phyloP scores from a whole-genome alignment of 257 asterid genomes.

The Solanum neorickii region DNA sequence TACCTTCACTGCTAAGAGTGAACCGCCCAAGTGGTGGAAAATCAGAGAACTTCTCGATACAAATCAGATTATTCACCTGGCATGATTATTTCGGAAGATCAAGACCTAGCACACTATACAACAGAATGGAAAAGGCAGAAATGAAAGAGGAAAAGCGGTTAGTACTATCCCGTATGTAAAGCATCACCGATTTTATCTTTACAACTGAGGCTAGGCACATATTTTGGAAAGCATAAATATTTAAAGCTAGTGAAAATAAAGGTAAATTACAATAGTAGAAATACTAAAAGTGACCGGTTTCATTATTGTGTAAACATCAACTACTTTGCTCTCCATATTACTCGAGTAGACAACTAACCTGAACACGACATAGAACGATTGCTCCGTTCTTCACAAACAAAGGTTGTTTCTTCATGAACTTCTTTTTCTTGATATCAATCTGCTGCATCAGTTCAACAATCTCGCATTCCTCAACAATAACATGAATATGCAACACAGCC shows the following conservation, averaged over 20 bases:
- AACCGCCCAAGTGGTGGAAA: slow-evolving; percentile 84
- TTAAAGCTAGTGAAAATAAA: background rate
- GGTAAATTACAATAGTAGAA: background rate
- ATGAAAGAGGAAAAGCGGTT: background rate
- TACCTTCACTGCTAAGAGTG: slow-evolving; percentile 94
- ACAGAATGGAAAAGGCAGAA: background rate
- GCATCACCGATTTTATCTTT: background rate
- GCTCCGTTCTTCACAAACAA: slow-evolving; percentile 87
- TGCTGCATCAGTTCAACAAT: slow-evolving; percentile 65
- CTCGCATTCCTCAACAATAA: slow-evolving; percentile 91
- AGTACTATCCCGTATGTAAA: background rate
- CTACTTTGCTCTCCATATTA: background rate
- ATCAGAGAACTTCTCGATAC: slow-evolving; percentile 68
- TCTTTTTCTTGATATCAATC: slow-evolving; percentile 76
- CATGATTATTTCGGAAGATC: background rate
- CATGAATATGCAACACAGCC: slow-evolving; percentile 90
- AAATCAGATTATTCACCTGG: slow-evolving; percentile 73
- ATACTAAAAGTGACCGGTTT: background rate
- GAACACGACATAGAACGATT: slow-evolving; percentile 59
- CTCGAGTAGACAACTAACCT: slow-evolving; percentile 30
- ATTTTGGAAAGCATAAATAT: background rate
- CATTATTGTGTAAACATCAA: background rate
- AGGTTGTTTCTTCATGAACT: slow-evolving; percentile 72
- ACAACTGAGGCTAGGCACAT: background rate
- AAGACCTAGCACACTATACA: background rate